Evolutionary conservation across 78 protist species (phyloP), one percentile per base, ranked within the genome.

Genomic region (Monocercomonoides exilis): DNA sequence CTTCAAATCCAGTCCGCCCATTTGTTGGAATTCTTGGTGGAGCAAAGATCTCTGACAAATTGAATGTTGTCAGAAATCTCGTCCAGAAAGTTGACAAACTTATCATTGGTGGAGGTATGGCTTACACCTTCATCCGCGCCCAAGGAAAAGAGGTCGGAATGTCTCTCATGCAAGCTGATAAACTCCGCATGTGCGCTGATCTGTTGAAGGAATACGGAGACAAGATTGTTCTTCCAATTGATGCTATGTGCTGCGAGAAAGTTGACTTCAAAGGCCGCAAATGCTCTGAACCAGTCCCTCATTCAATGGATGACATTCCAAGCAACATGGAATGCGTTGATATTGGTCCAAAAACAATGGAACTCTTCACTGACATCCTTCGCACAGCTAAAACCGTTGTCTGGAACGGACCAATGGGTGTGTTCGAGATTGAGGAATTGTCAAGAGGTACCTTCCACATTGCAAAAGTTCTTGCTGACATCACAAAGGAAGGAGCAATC

Each of bases 361-460:
- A 6, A 0, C 42, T 2, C 43, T 80, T 80, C 70, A 64, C 42
- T 1, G 45, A 0, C 29, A 88, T 1, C 45, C 77, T 93, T 29
- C 35, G 0, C 1, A 1, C 79, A 36, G 92, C 96, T 86, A 92
- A 91, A 85, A 94, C 97, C 11, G 89, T 97, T 85, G 92, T 96
- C 45, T 96, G 97, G 99, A 98, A 98, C 93, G 99, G 99, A 5
- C 99, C 99, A 63, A 81, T 90, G 89, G 99, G 99, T 46, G 99
- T 98, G 21, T 97, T 97, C 85, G 99, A 98, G 88, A 86, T 96
- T 44, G 91, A 44, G 3, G 80, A 41, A n/a, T 97, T 96, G 90
- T 93, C 90, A 46, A 6, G 34, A 41, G 99, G 99, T 46, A 94
- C 99, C 87, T 84, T 87, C 44, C 64, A 90, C 0, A 64, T 92